A percentile compares a stretch with the other conserved stretches of the same genome.
Evolutionary conservation across 305 asterid genomes (phyloP).

Genomic region (Fraxinus ornus): DNA sequence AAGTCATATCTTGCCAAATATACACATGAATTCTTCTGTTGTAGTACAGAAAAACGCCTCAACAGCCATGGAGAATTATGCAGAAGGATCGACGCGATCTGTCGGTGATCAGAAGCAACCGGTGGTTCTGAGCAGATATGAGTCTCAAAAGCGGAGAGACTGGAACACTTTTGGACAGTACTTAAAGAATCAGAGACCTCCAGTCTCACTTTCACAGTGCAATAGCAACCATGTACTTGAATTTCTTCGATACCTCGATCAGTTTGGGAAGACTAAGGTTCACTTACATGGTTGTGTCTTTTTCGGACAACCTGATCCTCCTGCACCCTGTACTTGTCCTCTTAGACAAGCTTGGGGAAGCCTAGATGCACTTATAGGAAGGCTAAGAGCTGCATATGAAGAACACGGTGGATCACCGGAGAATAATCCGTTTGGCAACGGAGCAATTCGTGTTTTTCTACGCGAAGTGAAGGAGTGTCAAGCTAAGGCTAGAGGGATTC

Average conservation of each 20-base stretch:
- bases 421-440: conserved; percentile 50
- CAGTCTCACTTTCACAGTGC: conserved; percentile 35
- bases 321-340: conserved; percentile 55
- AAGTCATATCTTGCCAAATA: conserved; percentile 16
- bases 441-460: conserved; percentile 42
- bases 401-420: conserved; percentile 52
- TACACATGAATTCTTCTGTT: conserved; percentile 30
- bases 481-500: conserved; percentile 51
- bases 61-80: conserved; percentile 16
- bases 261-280: conserved; percentile 57
- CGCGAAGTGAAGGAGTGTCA: conserved; percentile 52
- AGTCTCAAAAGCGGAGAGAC: conserved; percentile 50
- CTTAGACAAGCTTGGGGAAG: conserved; percentile 60
- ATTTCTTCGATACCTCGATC: conserved; percentile 50
- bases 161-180: conserved; percentile 59
- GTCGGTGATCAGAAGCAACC: conserved; percentile 6
- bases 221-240: conserved; percentile 41
- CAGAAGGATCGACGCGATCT: conserved; percentile 15
- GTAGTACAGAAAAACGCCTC: conserved; percentile 5
- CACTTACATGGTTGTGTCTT: conserved; percentile 50
- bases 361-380: conserved; percentile 51
- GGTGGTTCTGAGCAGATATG: conserved; percentile 46
- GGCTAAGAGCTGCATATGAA: conserved; percentile 53
- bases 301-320: conserved; percentile 61
- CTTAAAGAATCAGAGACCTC: conserved; percentile 44